These are phyloP conservation scores for Boletellus deceptivus DNA, from an alignment of 1,284 basidiomycete species.

Conservation along the genomic window DNA sequence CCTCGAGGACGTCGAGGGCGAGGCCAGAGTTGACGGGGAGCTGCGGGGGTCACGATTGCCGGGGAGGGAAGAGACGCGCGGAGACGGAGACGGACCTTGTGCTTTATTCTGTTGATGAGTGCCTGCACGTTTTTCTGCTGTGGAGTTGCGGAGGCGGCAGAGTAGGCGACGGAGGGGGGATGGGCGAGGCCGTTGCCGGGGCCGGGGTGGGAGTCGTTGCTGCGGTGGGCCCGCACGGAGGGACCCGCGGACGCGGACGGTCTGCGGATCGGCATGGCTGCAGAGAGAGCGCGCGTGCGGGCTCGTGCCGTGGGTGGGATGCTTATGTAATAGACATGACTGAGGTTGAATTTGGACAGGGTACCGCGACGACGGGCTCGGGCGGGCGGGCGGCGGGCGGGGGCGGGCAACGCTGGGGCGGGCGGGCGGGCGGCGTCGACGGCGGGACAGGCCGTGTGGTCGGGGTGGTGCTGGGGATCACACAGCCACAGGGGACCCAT, in stretches of 20 bases:
- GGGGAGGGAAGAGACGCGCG: not conserved
- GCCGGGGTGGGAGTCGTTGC: slow-evolving; percentile 50
- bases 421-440: not conserved
- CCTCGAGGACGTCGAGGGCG: slow-evolving; percentile 69
- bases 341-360: not conserved
- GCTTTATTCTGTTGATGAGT: slow-evolving; percentile 69
- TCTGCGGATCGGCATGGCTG: slow-evolving; percentile 44
- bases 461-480: not conserved
- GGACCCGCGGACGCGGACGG: slow-evolving; percentile 41
- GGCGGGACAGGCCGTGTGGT: not conserved
- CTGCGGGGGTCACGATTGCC: slow-evolving; percentile 38
- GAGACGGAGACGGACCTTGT: slow-evolving; percentile 48
- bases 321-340: slow-evolving; percentile 27
- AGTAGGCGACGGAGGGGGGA: slow-evolving; percentile 35
- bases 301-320: slow-evolving; percentile 17
- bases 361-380: not conserved
- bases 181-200: slow-evolving; percentile 36
- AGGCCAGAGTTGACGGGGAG: slow-evolving; percentile 84
- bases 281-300: slow-evolving; percentile 12
- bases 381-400: not conserved
- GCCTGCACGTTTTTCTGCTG: slow-evolving; percentile 73
- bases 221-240: slow-evolving; percentile 42
- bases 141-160: slow-evolving; percentile 45
- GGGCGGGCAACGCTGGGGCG: not conserved
- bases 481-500: slow-evolving; percentile 39